Conservation (phyloP, 2,329 filamentous ascomycete genomes). For the Fusarium avenaceum region DNA sequence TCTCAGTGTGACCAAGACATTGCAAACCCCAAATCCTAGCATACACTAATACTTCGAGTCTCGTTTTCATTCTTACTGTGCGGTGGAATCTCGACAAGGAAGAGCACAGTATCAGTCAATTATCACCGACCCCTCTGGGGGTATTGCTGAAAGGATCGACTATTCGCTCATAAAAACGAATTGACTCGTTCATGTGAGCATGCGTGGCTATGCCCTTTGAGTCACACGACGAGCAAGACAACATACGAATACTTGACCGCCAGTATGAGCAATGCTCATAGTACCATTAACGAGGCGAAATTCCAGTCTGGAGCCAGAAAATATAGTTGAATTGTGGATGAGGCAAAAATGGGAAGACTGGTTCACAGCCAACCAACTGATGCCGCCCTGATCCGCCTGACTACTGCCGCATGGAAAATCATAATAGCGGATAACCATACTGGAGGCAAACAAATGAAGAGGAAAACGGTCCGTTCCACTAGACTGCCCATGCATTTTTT, state of each 20-base stretch:
- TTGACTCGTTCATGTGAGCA: slow-evolving; percentile 44
- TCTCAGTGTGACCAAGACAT: slow-evolving; percentile 46
- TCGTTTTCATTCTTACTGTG: slow-evolving; percentile 18
- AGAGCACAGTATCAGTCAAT: slow-evolving; percentile 30
- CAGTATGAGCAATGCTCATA: slow-evolving; percentile 37
- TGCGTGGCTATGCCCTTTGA: slow-evolving; percentile 32
- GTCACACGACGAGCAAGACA: slow-evolving; percentile 43
- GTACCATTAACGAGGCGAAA: slow-evolving; percentile 39
- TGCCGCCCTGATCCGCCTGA: slow-evolving; percentile 39
- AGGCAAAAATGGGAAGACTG: slow-evolving; percentile 30
- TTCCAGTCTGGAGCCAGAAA: slow-evolving; percentile 27
- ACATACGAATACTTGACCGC: slow-evolving; percentile 43
- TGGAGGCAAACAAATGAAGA: slow-evolving; percentile 26
- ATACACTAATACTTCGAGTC: slow-evolving; percentile 36
- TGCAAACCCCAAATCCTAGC: slow-evolving; percentile 45
- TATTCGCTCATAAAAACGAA: slow-evolving; percentile 31
- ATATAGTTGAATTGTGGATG: slow-evolving; percentile 30
- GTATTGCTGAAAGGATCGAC: slow-evolving; percentile 25
- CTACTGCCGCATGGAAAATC: slow-evolving; percentile 24
- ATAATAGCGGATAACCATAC: slow-evolving; percentile 21
- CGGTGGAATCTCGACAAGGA: slow-evolving; percentile 35
- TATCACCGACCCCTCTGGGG: slow-evolving; percentile 28
- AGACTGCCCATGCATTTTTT: slow-evolving; percentile 32
- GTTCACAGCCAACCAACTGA: slow-evolving; percentile 42
- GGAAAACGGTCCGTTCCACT: slow-evolving; percentile 51